Evolutionary conservation across 495 filamentous ascomycete species (phyloP).

Genomic region (Penicillium arizonense): DNA sequence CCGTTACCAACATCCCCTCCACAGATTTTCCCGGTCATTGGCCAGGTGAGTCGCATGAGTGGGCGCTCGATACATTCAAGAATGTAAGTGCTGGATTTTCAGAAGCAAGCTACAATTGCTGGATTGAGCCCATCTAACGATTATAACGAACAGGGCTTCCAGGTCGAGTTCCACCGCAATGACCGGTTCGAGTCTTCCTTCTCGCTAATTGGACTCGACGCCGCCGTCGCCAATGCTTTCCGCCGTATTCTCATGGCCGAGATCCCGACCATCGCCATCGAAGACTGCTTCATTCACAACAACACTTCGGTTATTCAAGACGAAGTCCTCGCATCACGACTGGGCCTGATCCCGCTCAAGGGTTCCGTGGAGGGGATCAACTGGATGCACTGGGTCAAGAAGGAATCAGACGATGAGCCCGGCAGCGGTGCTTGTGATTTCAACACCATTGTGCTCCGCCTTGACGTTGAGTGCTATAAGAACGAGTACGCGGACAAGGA

Average conservation of each 20-base stretch:
- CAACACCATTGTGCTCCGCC: slow-evolving; percentile 73
- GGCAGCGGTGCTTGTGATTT: slow-evolving; percentile 59
- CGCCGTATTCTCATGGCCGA: slow-evolving; percentile 96
- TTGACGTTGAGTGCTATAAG: slow-evolving; percentile 73
- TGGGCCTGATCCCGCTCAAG: slow-evolving; percentile 87
- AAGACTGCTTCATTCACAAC: slow-evolving; percentile 84
- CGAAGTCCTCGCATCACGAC: slow-evolving; percentile 84
- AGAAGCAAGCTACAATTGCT: neutral
- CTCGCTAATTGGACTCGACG: slow-evolving; percentile 88
- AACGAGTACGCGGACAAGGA: slow-evolving; percentile 65
- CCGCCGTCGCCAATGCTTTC: slow-evolving; percentile 94
- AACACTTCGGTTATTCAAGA: slow-evolving; percentile 98
- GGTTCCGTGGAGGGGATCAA: slow-evolving; percentile 72
- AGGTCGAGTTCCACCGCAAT: slow-evolving; percentile 80
- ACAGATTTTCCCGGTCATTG: slow-evolving; percentile 90
- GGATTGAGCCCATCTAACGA: slow-evolving; percentile 8
- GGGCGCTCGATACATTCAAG: slow-evolving; percentile 75
- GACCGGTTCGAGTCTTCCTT: slow-evolving; percentile 73
- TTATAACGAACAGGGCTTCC: slow-evolving; percentile 51
- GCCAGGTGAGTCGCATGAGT: slow-evolving; percentile 85
- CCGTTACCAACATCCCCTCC: slow-evolving; percentile 80
- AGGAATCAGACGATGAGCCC: slow-evolving; percentile 52
- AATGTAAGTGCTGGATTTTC: slow-evolving; percentile 35
- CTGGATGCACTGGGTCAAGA: slow-evolving; percentile 75
- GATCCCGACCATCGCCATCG: slow-evolving; percentile 90